These are phyloP conservation scores for Mucor lusitanicus DNA, from an alignment of 371 early-diverging fungal genomes.

Conservation along the genomic window DNA sequence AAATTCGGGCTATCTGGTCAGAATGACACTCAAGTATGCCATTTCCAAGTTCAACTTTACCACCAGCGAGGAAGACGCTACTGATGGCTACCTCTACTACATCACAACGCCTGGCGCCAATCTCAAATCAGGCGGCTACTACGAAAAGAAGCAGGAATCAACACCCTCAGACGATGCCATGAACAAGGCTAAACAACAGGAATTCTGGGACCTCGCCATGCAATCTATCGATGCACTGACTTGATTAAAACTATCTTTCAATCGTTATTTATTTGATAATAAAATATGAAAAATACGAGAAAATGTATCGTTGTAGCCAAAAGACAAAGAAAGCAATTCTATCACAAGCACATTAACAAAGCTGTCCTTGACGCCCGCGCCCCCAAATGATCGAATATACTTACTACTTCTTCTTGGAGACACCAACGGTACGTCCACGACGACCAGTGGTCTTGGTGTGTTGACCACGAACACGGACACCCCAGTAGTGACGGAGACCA, in stretches of 20 bases:
- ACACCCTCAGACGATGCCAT: conserved; percentile 30
- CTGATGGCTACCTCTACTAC: conserved; percentile 35
- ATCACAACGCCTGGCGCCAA: conserved; percentile 17
- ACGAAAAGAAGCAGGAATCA: conserved; percentile 16
- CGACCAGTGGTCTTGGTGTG: conserved; percentile 99
- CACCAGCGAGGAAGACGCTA: conserved; percentile 27
- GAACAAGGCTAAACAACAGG: conserved; percentile 24
- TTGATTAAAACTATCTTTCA: not conserved
- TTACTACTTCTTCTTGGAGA: conserved; percentile 93
- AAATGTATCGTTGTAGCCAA: conserved; percentile 7
- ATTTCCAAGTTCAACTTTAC: conserved; percentile 29
- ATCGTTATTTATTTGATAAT: not conserved
- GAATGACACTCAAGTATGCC: conserved; percentile 26
- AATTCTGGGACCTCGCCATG: conserved; percentile 34
- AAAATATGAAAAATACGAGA: not conserved
- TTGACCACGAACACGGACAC: conserved; percentile 95
- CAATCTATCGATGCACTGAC: not conserved
- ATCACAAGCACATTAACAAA: not conserved
- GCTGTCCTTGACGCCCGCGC: not conserved
- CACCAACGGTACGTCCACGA: conserved; percentile 96
- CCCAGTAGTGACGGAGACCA: conserved; percentile 98
- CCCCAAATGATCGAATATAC: too few species aligned
- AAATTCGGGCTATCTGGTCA: conserved; percentile 15
- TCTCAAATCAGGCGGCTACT: conserved; percentile 21
- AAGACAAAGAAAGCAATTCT: conserved; percentile 8